phyloP scores from a whole-genome alignment of 1,284 basidiomycete species.

The Lignosus rhinocerotis region DNA sequence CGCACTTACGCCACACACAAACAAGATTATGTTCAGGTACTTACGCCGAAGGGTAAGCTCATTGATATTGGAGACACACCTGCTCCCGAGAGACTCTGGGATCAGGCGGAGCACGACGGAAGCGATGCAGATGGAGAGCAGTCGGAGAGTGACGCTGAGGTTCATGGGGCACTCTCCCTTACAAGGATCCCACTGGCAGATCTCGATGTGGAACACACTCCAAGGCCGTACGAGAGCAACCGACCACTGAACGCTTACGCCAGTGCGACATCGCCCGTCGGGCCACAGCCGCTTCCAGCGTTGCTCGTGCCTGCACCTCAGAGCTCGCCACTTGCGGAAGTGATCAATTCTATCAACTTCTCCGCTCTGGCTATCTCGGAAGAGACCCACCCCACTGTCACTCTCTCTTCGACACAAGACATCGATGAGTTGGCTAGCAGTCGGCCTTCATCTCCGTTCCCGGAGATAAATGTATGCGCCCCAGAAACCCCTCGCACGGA shows the following conservation, averaged over 20 bases:
- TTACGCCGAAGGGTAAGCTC: conserved; percentile 48
- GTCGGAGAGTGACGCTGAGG: conserved; percentile 7
- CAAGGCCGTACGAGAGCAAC: conserved; percentile 6
- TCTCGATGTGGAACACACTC: conserved; percentile 22
- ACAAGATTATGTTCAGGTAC: conserved; percentile 17
- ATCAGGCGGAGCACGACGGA: conserved; percentile 22
- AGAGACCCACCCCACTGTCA: conserved; percentile 1
- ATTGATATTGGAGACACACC: conserved; percentile 57
- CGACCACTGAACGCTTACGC: conserved; percentile 10
- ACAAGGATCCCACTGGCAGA: conserved; percentile 23
- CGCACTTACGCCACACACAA: conserved; percentile 38
- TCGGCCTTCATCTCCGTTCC: conserved; percentile 18
- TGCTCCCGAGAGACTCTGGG: conserved; percentile 33
- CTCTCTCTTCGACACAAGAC: background rate
- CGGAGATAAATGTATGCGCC: conserved; percentile 27
- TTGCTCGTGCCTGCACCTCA: conserved; percentile 28
- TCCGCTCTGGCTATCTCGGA: conserved; percentile 20
- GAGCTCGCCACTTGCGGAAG: conserved; percentile 35
- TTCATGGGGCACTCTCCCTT: background rate
- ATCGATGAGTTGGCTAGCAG: background rate
- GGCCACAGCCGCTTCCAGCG: conserved; percentile 1
- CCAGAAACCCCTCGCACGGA: conserved; percentile 18
- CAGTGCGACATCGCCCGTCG: background rate
- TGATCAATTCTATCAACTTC: conserved; percentile 39
- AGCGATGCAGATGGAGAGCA: conserved; percentile 21